phyloP scores from a whole-genome alignment of 805 yeast species.

The Kuraishia ogatae region DNA sequence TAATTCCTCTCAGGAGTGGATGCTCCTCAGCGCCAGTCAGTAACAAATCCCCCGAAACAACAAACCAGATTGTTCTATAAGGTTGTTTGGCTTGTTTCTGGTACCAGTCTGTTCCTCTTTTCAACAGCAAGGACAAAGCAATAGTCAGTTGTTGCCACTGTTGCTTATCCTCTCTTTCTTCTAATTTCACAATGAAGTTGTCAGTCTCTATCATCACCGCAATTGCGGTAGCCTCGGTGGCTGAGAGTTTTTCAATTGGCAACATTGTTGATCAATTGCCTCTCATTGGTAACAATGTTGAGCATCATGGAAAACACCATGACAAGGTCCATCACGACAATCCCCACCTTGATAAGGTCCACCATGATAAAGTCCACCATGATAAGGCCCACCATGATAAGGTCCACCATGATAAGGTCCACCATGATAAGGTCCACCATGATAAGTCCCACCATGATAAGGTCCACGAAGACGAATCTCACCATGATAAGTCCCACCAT shows the following conservation, averaged over 20 bases:
- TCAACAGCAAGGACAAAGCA: background rate
- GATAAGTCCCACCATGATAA: background rate
- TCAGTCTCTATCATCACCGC: background rate
- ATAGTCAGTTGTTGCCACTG: background rate
- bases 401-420: background rate
- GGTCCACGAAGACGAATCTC: background rate
- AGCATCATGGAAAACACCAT: background rate
- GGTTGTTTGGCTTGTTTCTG: background rate
- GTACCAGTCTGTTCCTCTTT: background rate
- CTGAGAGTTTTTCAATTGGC: background rate
- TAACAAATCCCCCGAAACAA: background rate
- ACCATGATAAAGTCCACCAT: background rate
- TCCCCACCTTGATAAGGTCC: background rate
- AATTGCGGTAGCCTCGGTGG: background rate
- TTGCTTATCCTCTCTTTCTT: background rate
- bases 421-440: background rate
- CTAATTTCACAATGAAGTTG: background rate
- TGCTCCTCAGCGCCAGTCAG: too few relatives aligned
- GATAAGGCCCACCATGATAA: background rate
- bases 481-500: background rate
- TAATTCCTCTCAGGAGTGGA: too few relatives aligned
- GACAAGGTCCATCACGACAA: background rate
- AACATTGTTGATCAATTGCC: background rate
- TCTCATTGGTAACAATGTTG: background rate
- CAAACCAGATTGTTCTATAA: background rate